phyloP scores from a whole-genome alignment of 108 stramenopile species.

The Stephanodiscus minutulus region DNA sequence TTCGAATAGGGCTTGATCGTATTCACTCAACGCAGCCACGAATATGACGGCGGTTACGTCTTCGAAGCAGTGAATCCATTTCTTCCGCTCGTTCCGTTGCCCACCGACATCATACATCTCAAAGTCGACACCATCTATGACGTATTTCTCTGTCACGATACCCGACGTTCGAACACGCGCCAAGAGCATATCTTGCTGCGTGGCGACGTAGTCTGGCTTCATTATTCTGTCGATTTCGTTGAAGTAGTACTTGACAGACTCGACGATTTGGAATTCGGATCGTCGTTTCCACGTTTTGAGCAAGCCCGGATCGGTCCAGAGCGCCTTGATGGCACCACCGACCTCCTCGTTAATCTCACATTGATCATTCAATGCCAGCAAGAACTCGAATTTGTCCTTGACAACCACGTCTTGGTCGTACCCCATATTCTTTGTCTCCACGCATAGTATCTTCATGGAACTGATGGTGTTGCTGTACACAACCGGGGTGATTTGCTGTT shows the following conservation, averaged over 20 bases:
- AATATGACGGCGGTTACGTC: conserved; percentile 99
- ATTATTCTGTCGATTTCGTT: conserved; percentile 75
- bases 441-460: conserved; percentile 80
- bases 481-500: conserved; percentile 82
- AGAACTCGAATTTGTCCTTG: conserved; percentile 48
- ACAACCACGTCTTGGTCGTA: conserved; percentile 47
- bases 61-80: conserved; percentile 96
- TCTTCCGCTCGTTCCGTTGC: conserved; percentile 87
- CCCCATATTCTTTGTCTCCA: conserved; percentile 65
- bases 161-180: conserved; percentile 97
- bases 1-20: conserved; percentile 96
- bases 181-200: conserved; percentile 94
- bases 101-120: conserved; percentile 97
- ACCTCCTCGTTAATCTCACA: conserved; percentile 53
- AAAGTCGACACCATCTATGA: conserved; percentile 89
- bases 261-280: conserved; percentile 76
- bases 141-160: conserved; percentile 88
- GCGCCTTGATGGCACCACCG: conserved; percentile 58
- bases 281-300: conserved; percentile 75
- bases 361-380: conserved; percentile 44
- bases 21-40: conserved; percentile 96
- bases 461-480: conserved; percentile 80
- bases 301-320: conserved; percentile 66
- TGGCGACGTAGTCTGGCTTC: conserved; percentile 70
- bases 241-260: conserved; percentile 81